Evolutionary conservation across 2,329 filamentous ascomycete genomes (phyloP), one percentile per base, ranked within the genome.

Genomic region (Lecanicillium sp.): DNA sequence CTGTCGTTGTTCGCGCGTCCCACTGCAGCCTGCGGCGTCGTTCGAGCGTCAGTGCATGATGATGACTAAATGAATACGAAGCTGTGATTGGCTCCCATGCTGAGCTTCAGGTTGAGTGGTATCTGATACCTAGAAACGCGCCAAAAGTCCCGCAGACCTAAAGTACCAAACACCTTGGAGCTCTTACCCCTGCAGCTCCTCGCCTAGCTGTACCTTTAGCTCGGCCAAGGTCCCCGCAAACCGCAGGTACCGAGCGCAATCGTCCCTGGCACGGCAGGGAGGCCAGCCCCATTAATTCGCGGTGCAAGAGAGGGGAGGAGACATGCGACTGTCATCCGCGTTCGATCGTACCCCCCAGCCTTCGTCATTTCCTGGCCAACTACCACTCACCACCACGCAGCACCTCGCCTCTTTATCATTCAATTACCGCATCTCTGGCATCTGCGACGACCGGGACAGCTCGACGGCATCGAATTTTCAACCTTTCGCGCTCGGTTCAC

Each of bases 1-100:
- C 29, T n/a, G n/a, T 27, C 22, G 17, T 17, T 30, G 41, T 43
- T 58, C 55, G 55, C 57, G 57, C 57, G 58, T 58, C 54, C 53
- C 49, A 48, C 54, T 53, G 59, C 46, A 61, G 59, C 59, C 59
- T 61, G 53, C 50, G 34, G 40, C 41, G 33, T 40, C 28, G 39
- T 57, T 59, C 9, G 29, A 12, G 6, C 22, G 22, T 25, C 22
- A 25, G 22, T 25, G 22, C 22, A 11, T 6, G 30, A 35, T 28
- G 39, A 42, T 42, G 40, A 42, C 32, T 31, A 38, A 42, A 38
- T 35, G 35, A 9, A 19, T 14, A 17, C 18, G 30, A 8, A 8
- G 15, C 27, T 14, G 11, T 58, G 52, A 60, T 59, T 61, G 58
- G 58, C n/a, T 32, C 7, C 28, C 25, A 17, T 19, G 31, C 28